Percentiles rank a stretch among this genome's conserved stretches.
These are phyloP conservation scores for Croton laevigatus DNA, from an alignment of 441 rosid species.

Conservation along the genomic window DNA sequence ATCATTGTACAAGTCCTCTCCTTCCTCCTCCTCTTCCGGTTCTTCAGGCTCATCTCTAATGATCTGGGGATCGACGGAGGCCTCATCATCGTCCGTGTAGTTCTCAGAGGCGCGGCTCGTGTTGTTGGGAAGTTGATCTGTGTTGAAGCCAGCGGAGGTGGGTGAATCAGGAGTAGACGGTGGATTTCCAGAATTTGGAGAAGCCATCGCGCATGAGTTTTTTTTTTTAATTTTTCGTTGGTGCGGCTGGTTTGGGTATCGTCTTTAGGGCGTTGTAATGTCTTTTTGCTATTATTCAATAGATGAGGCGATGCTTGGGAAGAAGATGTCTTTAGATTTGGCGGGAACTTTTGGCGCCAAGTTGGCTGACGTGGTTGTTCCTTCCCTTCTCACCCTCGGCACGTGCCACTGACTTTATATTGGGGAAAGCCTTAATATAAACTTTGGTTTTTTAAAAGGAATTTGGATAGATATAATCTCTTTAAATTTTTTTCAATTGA, in stretches of 20 bases:
- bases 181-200: slow-evolving; percentile 39
- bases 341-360: slow-evolving; percentile 70
- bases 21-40: slow-evolving; percentile 73
- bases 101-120: slow-evolving; percentile 54
- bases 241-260: neutral
- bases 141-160: slow-evolving; percentile 78
- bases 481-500: no score
- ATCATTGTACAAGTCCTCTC: slow-evolving; percentile 84
- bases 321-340: slow-evolving; percentile 22
- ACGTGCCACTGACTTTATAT: neutral
- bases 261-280: neutral
- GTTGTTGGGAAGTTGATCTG: slow-evolving; percentile 79
- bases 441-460: no score
- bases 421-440: no score
- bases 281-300: no score
- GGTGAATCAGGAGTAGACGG: slow-evolving; percentile 78
- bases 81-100: slow-evolving; percentile 78
- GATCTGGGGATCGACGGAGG: slow-evolving; percentile 74
- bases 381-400: neutral
- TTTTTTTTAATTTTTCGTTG: neutral
- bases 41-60: slow-evolving; percentile 68
- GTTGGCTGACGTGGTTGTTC: slow-evolving; percentile 20
- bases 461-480: no score
- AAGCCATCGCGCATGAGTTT: slow-evolving; percentile 36
- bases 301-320: neutral